phyloP scores from a whole-genome alignment of 1,284 basidiomycete genomes.

The Irpex rosettiformis region DNA sequence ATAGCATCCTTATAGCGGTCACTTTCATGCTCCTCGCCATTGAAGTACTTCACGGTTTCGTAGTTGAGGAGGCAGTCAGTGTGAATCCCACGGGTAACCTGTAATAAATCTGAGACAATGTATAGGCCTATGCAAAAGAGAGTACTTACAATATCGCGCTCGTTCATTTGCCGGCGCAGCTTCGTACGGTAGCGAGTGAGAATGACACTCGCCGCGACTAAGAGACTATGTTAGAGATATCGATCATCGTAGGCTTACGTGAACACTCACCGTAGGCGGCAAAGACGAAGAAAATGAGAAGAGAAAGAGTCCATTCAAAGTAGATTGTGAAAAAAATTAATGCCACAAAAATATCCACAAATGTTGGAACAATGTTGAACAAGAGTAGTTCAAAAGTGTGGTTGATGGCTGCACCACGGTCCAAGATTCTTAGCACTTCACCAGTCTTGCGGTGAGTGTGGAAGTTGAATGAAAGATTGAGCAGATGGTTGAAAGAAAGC shows the following conservation, averaged over 20 bases:
- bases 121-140: background rate
- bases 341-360: slow-evolving; percentile 74
- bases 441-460: slow-evolving; percentile 72
- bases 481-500: slow-evolving; percentile 74
- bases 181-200: slow-evolving; percentile 73
- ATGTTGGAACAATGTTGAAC: slow-evolving; percentile 79
- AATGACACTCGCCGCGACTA: slow-evolving; percentile 62
- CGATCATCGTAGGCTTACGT: background rate
- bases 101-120: background rate
- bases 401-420: slow-evolving; percentile 57
- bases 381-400: slow-evolving; percentile 49
- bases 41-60: slow-evolving; percentile 85
- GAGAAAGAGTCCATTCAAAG: slow-evolving; percentile 67
- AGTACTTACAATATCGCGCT: slow-evolving; percentile 58
- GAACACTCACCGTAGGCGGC: slow-evolving; percentile 58
- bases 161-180: slow-evolving; percentile 73
- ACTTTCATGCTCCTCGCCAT: slow-evolving; percentile 78
- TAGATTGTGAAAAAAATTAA: slow-evolving; percentile 60
- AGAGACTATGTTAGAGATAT: slow-evolving; percentile 11
- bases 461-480: slow-evolving; percentile 85
- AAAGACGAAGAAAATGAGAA: slow-evolving; percentile 76
- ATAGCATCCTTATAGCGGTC: slow-evolving; percentile 72
- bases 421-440: slow-evolving; percentile 64
- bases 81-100: slow-evolving; percentile 74
- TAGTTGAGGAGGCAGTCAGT: slow-evolving; percentile 81